Evolutionary conservation across 192 early-diverging fungal genomes (phyloP), one percentile per base, ranked within the genome.

Genomic region (Gaertneriomyces semiglobifer): DNA sequence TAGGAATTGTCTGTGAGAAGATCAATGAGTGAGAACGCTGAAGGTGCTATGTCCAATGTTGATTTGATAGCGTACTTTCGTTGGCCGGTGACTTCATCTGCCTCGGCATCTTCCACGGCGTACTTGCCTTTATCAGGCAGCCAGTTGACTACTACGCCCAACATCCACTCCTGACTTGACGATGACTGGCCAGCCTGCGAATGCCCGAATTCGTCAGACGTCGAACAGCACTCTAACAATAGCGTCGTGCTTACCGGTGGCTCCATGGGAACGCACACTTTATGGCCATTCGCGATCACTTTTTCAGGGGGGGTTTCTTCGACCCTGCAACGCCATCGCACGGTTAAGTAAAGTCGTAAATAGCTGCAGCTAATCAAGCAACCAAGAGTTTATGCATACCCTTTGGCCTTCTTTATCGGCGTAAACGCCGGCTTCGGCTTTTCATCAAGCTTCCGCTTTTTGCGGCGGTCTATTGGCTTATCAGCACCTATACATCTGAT

Each of bases 101-200:
- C 77, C 41, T 82, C 80, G 8, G 70, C 76, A 58, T 82, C 80
- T 45, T 70, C 69, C 3, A 82, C 69, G 58, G 74, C 70, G 68
- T 81, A 81, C 69, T 71, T 77, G 42, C 70, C 48, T 53, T 60
- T 60, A 33, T 80, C 77, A 8, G 77, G 58, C 3, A 69, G 18
- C 53, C 61, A 81, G 33, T 54, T 18, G 20, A 77, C 33, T 8
- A 81, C 62, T 7, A 42, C 69, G 7, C 69, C 79, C 48, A 81
- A 45, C 19, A 81, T 69, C 74, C 74, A 79, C 44, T 79, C 76
- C 14, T 75, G 45, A 39, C 44, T 46, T 59, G 66, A 50, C 48
- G 25, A 46, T 5, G 78, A 76, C 12, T 53, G 57, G 5, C 71
- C 66, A 14, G 66, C 77, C 8, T 33, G 78, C 78, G 44, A 76